Conservation (phyloP, 2,329 filamentous ascomycete genomes). For the Trichoderma breve region DNA sequence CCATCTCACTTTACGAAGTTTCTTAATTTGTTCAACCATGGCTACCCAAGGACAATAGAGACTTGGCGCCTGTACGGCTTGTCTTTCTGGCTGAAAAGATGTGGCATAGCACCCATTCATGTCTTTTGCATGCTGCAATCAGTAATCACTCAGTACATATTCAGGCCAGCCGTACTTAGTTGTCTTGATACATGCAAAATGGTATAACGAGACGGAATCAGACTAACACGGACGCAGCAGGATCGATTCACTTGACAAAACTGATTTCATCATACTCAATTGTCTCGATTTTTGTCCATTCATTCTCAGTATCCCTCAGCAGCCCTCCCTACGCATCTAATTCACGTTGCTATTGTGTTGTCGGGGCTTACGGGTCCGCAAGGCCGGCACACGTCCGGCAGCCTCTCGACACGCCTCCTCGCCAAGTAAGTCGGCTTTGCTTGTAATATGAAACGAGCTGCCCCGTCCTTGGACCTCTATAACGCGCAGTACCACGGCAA, state of each 20-base stretch:
- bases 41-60: neutral
- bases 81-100: neutral
- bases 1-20: neutral
- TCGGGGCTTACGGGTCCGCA: neutral
- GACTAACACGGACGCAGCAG: neutral
- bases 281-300: neutral
- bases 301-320: neutral
- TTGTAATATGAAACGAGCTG: neutral
- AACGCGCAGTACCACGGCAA: neutral
- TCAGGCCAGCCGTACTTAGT: neutral
- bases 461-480: neutral
- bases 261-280: neutral
- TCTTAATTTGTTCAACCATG: neutral
- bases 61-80: neutral
- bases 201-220: neutral
- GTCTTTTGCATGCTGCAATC: neutral
- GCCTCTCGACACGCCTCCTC: neutral
- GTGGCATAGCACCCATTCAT: neutral
- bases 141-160: neutral
- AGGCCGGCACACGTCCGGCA: slow-evolving; percentile 3
- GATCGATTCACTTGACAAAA: neutral
- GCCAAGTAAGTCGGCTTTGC: neutral
- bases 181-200: neutral
- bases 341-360: neutral
- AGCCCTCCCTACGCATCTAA: neutral